Base-by-base conservation (phyloP, 352 stramenopile species). In the Detonula confervacea region DNA sequence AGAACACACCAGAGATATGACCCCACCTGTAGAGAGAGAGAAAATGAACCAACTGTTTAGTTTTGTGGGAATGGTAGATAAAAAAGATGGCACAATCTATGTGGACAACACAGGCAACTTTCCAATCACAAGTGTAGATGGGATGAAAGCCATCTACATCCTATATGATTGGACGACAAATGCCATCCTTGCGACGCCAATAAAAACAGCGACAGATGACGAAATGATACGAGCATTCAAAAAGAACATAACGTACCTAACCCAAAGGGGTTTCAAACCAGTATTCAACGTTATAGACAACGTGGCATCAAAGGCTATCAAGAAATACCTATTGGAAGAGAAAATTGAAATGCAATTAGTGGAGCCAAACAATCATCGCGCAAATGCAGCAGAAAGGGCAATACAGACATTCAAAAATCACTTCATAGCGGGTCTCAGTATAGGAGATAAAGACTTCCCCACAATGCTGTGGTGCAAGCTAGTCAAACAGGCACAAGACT, bases 381-480 rank as follows among this genome's bases (percentile, higher is more conserved):
- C 59, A 12, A 69, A 69, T 27, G 33, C 61, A 44, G 27, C 29
- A 3, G 27, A 64, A 20, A 22, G 29, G 9, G 51, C 51, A 30
- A 66, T 66, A 16, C 46, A 71, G 24, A 61, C 46, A 30, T 61
- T 71, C 14, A 61, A 71, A 52, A 61, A 52, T 37, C 46, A 59
- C 9, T 59, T 69, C 42, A 54, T 66, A 0, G 22, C 30, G 0
- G 57, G 35, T 0, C 57, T 66, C 2, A 55, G 54, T 51, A 55
- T 29, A 22, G 65, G 52, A 1, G 46, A 84, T 33, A 37, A 18
- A 14, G 29, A 74, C 24, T 87, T 81, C 57, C 71, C 77, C 3
- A 33, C 83, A 0, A 46, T 72, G 11, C 42, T 75, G n/a, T 87
- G 75, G 73, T 35, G 60, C 37, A 37, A 61, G 39, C 44, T 86